Evolutionary conservation across 2,329 filamentous ascomycete species (phyloP), one percentile per base, ranked within the genome.

Genomic region (Diaporthe vexans): DNA sequence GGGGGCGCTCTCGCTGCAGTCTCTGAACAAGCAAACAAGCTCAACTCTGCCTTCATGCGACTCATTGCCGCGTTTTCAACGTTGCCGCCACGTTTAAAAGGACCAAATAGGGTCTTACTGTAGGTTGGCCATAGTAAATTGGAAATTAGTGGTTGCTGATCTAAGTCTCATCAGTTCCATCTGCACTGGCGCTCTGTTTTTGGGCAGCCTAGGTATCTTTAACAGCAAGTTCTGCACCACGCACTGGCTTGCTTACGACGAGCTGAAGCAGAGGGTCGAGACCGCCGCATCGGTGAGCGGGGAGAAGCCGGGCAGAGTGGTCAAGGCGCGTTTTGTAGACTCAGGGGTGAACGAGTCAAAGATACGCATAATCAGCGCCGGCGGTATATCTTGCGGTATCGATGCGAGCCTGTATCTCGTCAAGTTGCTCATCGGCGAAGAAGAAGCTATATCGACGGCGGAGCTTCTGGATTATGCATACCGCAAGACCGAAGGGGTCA

Each of bases 401-500:
- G 59, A 65, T n/a, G 59, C 40, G 17, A 59, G 65, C 21, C 21
- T 75, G 52, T 65, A 75, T 37, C 51, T 75, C 1, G 65, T 75
- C n/a, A 73, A 71, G 46, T 29, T 70, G 7, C 57, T 68, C 5
- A 8, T 43, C 11, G 63, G 74, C 15, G 71, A 73, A 43, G 48
- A 33, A 17, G 74, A 70, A 51, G 71, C 74, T 6, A 43, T 46
- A 35, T 40, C 52, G 33, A 61, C 52, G 17, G 71, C 71, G 9
- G 58, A 70, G 43, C 13, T 70, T 9, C 33, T 75, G 63, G 74
- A 75, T 46, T 71, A 73, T 65, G 74, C 74, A 4, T 73, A 67
- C 37, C 61, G 71, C 11, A 69, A 75, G 56, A 75, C 74, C 4
- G 61, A 69, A 15, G 74, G 74, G 3, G 63, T 73, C 3, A 9